Base-by-base conservation (phyloP, 1,284 basidiomycete genomes). In the Ceratobasidium papillatum region DNA sequence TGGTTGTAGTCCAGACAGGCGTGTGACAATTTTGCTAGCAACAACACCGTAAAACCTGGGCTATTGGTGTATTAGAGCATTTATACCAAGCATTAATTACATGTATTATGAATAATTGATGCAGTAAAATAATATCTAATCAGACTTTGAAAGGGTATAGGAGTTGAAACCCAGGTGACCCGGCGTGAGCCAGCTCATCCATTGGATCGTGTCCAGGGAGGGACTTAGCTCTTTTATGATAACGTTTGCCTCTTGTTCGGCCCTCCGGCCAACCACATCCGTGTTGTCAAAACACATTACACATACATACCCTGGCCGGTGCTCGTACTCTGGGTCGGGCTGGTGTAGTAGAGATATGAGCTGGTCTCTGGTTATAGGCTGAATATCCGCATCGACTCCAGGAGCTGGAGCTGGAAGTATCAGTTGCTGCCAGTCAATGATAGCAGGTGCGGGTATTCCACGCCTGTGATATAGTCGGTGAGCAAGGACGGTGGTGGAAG, bases 111-210 rank as follows among this genome's bases (percentile, higher is more conserved):
- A n/a, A n/a, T n/a, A n/a, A n/a, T n/a, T n/a, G n/a, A n/a, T n/a
- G n/a, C n/a, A n/a, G n/a, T n/a, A 41, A 41, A 41, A 41, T 41
- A 41, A 14, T 14, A 41, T 5, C 14, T 41, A 51, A 25, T 25
- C 22, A 25, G 49, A 8, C 22, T 22, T 9, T 9, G 49, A 22
- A 22, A 56, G 54, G 11, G 19, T 5, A 64, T 64, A 49, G 19
- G 62, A 45, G 17, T 34, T 64, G 22, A 34, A 34, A 19, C 68
- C 68, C 3, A 71, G 54, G n/a, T 71, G 68, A 7, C 41, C 56
- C 3, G 38, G 68, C 5, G 54, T 59, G 30, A 71, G 30, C 68
- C 68, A 71, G 22, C 27, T 30, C 68, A 59, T 58, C 68, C 68
- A 71, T 30, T 59, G 54, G 8, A 71, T 43, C 27, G 47, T 22